These are phyloP conservation scores for Chiua sp. DNA, from an alignment of 1,284 basidiomycete species.

Conservation along the genomic window DNA sequence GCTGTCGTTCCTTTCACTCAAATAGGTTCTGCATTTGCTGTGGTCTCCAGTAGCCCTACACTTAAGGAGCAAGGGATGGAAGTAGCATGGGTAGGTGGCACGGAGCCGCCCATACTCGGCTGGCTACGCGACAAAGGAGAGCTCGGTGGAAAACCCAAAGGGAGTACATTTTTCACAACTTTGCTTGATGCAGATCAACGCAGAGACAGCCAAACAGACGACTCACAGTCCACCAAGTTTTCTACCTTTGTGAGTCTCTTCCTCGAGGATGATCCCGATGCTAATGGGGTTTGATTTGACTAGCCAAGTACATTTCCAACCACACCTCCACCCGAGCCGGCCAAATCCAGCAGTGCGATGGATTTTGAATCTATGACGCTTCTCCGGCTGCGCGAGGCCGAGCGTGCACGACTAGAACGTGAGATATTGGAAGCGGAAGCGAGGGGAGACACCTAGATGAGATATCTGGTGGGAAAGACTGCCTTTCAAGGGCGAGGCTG, in stretches of 20 bases:
- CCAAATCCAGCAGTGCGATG: slow-evolving; percentile 31
- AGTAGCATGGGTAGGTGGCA: slow-evolving; percentile 70
- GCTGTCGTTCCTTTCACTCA: slow-evolving; percentile 78
- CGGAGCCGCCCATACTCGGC: slow-evolving; percentile 74
- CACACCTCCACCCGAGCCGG: slow-evolving; percentile 27
- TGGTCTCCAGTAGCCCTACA: slow-evolving; percentile 57
- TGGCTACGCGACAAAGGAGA: slow-evolving; percentile 79
- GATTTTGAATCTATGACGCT: slow-evolving; percentile 86
- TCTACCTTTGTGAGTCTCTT: slow-evolving; percentile 35
- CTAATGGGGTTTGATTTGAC: slow-evolving; percentile 15
- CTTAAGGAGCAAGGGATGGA: slow-evolving; percentile 53
- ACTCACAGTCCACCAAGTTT: slow-evolving; percentile 21
- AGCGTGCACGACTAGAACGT: slow-evolving; percentile 74
- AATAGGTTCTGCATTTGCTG: slow-evolving; percentile 74
- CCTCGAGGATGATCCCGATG: background rate
- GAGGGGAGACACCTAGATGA: slow-evolving; percentile 20
- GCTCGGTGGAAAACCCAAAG: slow-evolving; percentile 43
- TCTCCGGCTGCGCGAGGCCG: slow-evolving; percentile 81
- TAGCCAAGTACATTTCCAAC: slow-evolving; percentile 25
- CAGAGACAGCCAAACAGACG: slow-evolving; percentile 1
- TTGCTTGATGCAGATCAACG: background rate
- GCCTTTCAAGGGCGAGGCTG: no score
- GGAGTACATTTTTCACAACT: background rate
- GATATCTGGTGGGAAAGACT: background rate
- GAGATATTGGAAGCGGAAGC: slow-evolving; percentile 77